These are phyloP conservation scores for Collybiopsis confluens DNA, from an alignment of 768 basidiomycete genomes.

Conservation along the genomic window DNA sequence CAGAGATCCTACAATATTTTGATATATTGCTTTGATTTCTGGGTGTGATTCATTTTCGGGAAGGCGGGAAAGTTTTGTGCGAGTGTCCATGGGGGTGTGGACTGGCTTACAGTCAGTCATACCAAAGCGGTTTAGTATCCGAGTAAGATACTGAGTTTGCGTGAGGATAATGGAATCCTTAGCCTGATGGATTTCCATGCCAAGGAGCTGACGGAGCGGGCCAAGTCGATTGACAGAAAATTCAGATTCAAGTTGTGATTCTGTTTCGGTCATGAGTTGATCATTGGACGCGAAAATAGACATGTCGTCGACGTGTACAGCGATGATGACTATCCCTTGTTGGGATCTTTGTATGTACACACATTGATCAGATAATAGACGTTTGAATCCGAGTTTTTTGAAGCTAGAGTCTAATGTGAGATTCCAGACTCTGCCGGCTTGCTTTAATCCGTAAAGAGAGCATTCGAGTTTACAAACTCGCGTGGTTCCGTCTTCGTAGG, in stretches of 20 bases:
- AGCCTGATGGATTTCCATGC: background rate
- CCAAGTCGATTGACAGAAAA: background rate
- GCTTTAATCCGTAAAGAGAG: constrained; percentile 24
- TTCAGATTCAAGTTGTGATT: background rate
- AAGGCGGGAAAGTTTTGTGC: constrained; percentile 6
- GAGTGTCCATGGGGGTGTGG: constrained; percentile 14
- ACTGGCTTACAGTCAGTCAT: constrained; percentile 16
- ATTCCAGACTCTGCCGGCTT: constrained; percentile 23
- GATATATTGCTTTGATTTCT: constrained; percentile 15
- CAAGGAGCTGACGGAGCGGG: constrained; percentile 23
- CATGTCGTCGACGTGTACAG: background rate
- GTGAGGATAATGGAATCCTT: background rate
- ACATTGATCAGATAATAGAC: constrained; percentile 8
- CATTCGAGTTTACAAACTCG: constrained; percentile 10
- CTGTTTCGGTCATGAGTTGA: no score
- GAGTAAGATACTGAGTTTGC: background rate
- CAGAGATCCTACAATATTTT: constrained; percentile 17
- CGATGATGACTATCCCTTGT: constrained; percentile 6
- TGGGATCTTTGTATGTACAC: constrained; percentile 13
- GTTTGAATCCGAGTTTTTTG: constrained; percentile 10
- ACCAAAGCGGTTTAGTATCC: constrained; percentile 8
- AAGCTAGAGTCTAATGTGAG: constrained; percentile 14
- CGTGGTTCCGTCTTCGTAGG: constrained; percentile 12
- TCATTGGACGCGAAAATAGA: background rate
- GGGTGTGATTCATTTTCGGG: constrained; percentile 11